These are phyloP conservation scores for Suhomyces faveliae DNA, from an alignment of 805 yeast genomes.

Conservation along the genomic window DNA sequence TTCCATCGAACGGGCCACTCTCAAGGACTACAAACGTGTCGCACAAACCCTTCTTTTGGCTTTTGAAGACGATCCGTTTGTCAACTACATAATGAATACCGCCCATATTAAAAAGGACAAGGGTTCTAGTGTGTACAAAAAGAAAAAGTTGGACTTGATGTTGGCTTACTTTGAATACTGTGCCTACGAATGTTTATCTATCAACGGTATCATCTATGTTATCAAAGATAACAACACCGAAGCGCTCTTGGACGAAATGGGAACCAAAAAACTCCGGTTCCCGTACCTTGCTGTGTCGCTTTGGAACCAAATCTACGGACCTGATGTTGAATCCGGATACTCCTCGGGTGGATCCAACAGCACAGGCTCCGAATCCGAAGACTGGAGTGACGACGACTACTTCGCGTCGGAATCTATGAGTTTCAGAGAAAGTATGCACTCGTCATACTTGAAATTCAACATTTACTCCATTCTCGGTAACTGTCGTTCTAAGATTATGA, in stretches of 20 bases:
- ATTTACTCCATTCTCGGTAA: constrained; percentile 39
- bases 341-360: constrained; percentile 7
- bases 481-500: constrained; percentile 49
- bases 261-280: constrained; percentile 25
- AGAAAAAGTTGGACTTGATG: constrained; percentile 42
- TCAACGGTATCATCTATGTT: constrained; percentile 50
- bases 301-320: constrained; percentile 30
- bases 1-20: constrained; percentile 15
- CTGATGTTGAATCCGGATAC: constrained; percentile 12
- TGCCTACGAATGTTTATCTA: constrained; percentile 49
- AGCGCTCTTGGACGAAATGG: constrained; percentile 24
- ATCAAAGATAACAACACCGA: constrained; percentile 50
- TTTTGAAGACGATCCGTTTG: constrained; percentile 55
- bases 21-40: constrained; percentile 54
- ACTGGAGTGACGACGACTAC: constrained; percentile 20
- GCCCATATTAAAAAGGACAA: constrained; percentile 24
- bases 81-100: constrained; percentile 47
- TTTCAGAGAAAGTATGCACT: constrained; percentile 26
- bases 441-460: constrained; percentile 35
- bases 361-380: constrained; percentile 19
- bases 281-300: constrained; percentile 57
- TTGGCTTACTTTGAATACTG: constrained; percentile 52
- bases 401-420: constrained; percentile 20
- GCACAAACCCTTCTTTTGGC: constrained; percentile 54
- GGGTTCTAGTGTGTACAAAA: constrained; percentile 27